phyloP scores from a whole-genome alignment of 2,329 filamentous ascomycete genomes.

The Phialemoniopsis sp. region DNA sequence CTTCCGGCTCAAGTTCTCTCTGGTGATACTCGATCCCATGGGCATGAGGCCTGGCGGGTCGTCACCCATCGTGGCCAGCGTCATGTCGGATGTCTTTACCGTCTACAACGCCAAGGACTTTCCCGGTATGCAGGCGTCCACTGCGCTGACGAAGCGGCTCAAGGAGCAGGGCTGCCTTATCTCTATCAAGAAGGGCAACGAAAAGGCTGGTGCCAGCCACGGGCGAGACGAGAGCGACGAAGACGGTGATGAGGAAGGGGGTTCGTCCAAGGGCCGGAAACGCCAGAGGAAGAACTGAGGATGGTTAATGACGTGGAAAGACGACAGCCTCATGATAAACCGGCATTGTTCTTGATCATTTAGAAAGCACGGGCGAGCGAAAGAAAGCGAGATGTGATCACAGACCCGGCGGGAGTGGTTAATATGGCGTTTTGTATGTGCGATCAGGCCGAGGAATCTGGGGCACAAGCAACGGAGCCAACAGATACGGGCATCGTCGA shows the following conservation, averaged over 20 bases:
- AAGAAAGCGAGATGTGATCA: too few species aligned
- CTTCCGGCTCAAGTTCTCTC: conserved; percentile 71
- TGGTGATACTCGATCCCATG: conserved; percentile 66
- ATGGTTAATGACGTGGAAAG: conserved; percentile 13
- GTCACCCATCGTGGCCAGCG: conserved; percentile 45
- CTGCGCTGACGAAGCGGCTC: conserved; percentile 65
- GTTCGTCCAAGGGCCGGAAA: conserved; percentile 8
- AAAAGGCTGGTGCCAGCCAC: conserved; percentile 40
- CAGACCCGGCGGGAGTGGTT: too few species aligned
- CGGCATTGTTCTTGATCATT: too few species aligned
- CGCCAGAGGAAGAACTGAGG: conserved; percentile 5
- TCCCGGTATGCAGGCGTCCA: conserved; percentile 77
- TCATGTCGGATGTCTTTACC: conserved; percentile 67
- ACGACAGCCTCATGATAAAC: too few species aligned
- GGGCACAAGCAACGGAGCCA: background rate
- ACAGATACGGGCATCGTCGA: background rate
- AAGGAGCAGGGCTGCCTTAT: conserved; percentile 80
- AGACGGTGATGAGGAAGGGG: conserved; percentile 35
- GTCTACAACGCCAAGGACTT: conserved; percentile 86
- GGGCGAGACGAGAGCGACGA: conserved; percentile 37
- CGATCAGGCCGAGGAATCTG: too few species aligned
- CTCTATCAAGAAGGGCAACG: conserved; percentile 82
- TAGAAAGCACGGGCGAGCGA: conserved; percentile 3
- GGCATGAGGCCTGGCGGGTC: conserved; percentile 48
- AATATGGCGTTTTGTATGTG: too few species aligned